Evolutionary conservation across 768 basidiomycete species (phyloP).

Genomic region (Cubamyces sp.): DNA sequence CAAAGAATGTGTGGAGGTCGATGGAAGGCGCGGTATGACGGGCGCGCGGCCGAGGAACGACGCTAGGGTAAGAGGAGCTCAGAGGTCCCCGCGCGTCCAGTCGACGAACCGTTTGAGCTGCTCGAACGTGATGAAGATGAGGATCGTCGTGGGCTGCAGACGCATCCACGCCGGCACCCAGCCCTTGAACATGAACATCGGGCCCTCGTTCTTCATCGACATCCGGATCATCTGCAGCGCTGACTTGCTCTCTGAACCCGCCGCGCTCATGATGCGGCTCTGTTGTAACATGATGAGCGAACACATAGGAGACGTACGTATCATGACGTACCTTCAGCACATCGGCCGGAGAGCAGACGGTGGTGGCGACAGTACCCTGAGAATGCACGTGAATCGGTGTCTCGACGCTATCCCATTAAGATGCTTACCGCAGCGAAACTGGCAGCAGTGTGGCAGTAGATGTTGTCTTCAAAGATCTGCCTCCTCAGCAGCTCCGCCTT

Average conservation of each 20-base stretch:
- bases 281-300: conserved; percentile 27
- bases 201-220: conserved; percentile 73
- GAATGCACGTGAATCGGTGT: too few relatives aligned
- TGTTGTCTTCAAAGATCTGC: conserved; percentile 78
- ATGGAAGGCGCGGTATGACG: background rate
- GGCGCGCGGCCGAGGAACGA: background rate
- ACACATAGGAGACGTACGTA: background rate
- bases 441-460: conserved; percentile 80
- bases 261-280: conserved; percentile 90
- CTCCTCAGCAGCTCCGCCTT: conserved; percentile 80
- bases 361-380: conserved; percentile 87
- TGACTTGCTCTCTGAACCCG: conserved; percentile 74
- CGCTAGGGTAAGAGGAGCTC: background rate
- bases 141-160: conserved; percentile 84
- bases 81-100: conserved; percentile 41
- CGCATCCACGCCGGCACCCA: conserved; percentile 89
- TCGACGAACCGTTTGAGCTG: conserved; percentile 78
- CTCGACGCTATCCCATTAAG: background rate
- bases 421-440: conserved; percentile 77
- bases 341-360: conserved; percentile 87
- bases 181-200: conserved; percentile 93
- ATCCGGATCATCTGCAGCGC: conserved; percentile 69
- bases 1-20: background rate
- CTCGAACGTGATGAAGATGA: conserved; percentile 85
- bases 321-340: conserved; percentile 63